Evolutionary conservation across 257 asterid genomes (phyloP), one percentile per base, ranked within the genome.

Genomic region (Fraxinus pennsylvanica): DNA sequence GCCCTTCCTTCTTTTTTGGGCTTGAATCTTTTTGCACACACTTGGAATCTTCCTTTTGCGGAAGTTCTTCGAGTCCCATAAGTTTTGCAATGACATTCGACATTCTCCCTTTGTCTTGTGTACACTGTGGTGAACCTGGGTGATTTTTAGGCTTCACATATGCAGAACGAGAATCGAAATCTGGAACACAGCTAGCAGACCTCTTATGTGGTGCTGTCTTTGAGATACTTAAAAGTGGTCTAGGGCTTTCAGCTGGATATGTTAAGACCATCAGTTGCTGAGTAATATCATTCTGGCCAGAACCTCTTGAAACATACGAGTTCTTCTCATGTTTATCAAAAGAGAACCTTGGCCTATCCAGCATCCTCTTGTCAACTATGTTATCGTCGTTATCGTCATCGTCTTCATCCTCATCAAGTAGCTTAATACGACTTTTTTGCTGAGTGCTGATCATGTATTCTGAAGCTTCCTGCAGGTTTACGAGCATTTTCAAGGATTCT

Each of bases 31-130:
- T 86, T 71, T 75, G 66, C 65, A 74, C 39, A 57, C 75, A 22
- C 33, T 67, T 78, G 68, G 76, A 59, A 63, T 76, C 84, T 71
- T 81, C 89, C 82, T 80, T 88, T 33, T n/a, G 79, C 0, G 92
- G 88, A 78, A 84, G 68, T 74, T 91, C 97, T n/a, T 94, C 96
- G 33, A 94, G 96, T 77, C 98, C 98, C 98, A 94, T 92, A 59
- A 94, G 94, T 83, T 94, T 91, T 17, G 98, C 98, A 72, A 94
- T 83, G 71, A 94, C 97, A 76, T 94, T 94, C 1, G 98, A 89
- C 75, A 91, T 87, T 77, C 96, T 87, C 66, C 85, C 92, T 82
- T 92, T 94, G 75, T 88, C 91, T 43, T 82, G 85, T 50, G 81
- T 67, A 54, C 85, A 22, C 32, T 69, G 79, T 68, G 87, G 77